phyloP scores from a whole-genome alignment of 208 protist genomes.

The Trypanosoma rangeli region DNA sequence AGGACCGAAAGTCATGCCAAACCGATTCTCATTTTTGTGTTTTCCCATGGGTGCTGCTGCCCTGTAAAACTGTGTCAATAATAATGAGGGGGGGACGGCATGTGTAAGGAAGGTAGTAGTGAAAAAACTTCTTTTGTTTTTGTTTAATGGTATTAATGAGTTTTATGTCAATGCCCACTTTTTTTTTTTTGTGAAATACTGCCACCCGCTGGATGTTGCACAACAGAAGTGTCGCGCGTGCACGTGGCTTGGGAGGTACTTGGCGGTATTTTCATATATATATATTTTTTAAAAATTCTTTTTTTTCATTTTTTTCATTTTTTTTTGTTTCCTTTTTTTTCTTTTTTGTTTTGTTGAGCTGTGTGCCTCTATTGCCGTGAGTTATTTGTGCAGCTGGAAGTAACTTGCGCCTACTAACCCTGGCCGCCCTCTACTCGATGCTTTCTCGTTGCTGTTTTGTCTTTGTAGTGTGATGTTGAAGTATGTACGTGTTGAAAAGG shows the following conservation, averaged over 20 bases:
- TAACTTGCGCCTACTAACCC: background rate
- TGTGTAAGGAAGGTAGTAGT: background rate
- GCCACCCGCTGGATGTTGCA: background rate
- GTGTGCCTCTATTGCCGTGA: background rate
- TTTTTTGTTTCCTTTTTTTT: conserved; percentile 17
- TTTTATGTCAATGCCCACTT: background rate
- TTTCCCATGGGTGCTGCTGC: background rate
- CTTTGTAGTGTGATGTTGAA: conserved; percentile 43
- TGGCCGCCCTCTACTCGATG: background rate
- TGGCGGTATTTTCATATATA: background rate
- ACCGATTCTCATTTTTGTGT: background rate
- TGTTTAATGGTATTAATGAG: conserved; percentile 1
- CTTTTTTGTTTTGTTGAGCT: conserved; percentile 17
- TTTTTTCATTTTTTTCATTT: conserved; percentile 24
- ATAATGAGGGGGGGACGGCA: background rate
- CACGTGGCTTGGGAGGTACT: background rate
- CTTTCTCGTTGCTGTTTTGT: conserved; percentile 13
- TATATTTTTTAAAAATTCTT: conserved; percentile 2
- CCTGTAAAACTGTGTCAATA: background rate
- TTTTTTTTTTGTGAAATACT: conserved; percentile 17
- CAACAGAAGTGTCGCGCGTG: background rate
- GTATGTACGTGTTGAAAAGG: conserved; percentile 20
- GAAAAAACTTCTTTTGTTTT: conserved; percentile 7
- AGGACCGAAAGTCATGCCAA: background rate
- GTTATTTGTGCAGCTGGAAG: background rate